phyloP scores from a whole-genome alignment of 2,329 filamentous ascomycete genomes.

The Chlorencoelia australis region DNA sequence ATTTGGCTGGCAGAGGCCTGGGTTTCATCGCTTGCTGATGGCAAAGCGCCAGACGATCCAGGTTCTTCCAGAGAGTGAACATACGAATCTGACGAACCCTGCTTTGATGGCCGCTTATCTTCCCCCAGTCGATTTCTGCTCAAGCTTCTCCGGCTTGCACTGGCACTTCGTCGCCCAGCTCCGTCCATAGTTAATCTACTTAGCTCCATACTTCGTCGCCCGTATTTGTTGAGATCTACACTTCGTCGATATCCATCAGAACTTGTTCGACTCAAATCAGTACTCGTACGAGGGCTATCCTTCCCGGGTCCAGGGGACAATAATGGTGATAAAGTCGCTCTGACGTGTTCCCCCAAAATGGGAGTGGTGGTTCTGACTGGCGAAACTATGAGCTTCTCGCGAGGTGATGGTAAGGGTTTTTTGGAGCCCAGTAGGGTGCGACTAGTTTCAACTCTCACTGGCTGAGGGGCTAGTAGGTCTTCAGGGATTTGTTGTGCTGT shows the following conservation, averaged over 20 bases:
- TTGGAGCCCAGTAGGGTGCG: constrained; percentile 16
- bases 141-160: constrained; percentile 42
- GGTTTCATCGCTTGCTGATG: constrained; percentile 63
- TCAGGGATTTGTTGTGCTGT: constrained; percentile 26
- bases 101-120: constrained; percentile 40
- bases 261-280: constrained; percentile 41
- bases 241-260: constrained; percentile 45
- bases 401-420: constrained; percentile 16
- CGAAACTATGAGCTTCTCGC: constrained; percentile 10
- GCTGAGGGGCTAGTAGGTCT: constrained; percentile 17
- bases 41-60: constrained; percentile 59
- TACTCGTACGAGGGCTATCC: constrained; percentile 44
- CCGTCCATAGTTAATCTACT: constrained; percentile 34
- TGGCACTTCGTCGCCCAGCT: constrained; percentile 51
- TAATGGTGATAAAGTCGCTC: constrained; percentile 47
- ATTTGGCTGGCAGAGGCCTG: constrained; percentile 84
- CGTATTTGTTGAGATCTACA: constrained; percentile 32
- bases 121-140: constrained; percentile 40
- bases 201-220: constrained; percentile 41
- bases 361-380: constrained; percentile 19
- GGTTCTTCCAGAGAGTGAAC: constrained; percentile 64
- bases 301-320: constrained; percentile 25
- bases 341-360: constrained; percentile 44
- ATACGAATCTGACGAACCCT: constrained; percentile 64
- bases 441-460: constrained; percentile 10